Evolutionary conservation across 768 basidiomycete species (phyloP), one percentile per base, ranked within the genome.

Genomic region (Termitomyces sp.): DNA sequence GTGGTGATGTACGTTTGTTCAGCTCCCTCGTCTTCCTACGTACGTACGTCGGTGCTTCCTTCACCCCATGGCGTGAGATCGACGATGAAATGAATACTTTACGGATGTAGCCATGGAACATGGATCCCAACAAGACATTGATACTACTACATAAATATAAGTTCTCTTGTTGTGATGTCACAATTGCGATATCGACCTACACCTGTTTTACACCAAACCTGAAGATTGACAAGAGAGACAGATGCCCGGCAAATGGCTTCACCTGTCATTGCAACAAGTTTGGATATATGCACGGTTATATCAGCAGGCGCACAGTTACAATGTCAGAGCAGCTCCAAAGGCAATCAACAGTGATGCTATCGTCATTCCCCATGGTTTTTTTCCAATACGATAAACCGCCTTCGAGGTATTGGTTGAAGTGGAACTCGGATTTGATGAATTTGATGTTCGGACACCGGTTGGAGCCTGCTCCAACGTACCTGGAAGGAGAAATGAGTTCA

Each of bases 391-490:
- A 2, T 9, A 53, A 27, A 49, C 54, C 7, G 45, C 11, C 31
- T 57, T 54, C 6, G 56, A 34, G n/a, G 33, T 52, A 36, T 41
- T 46, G 11, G 65, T 61, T n/a, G 54, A 60, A 37, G 62, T 51
- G 22, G 5, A 4, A 16, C 6, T 55, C 11, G 71, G 68, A 11
- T 69, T 60, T 20, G n/a, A 68, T 67, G 71, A 68, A 11, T 69
- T 60, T 20, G n/a, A 68, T 67, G 58, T 68, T 62, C 20, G 68
- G 3, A 71, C 71, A 7, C 74, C 71, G 5, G 79, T 81, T 2
- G 82, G 79, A 3, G 73, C 82, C 79, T 61, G 16, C 58, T 63
- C 49, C 48, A 53, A 61, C n/a, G 46, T 41, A 56, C 36, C 52
- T 58, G 44, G 33, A 57, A 49, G 22, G 53, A 57, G 49, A 8